Percentiles rank a stretch among this genome's conserved stretches.
Conservation (phyloP, 2,329 filamentous ascomycete species). For the Hymenoscyphus occultus region DNA sequence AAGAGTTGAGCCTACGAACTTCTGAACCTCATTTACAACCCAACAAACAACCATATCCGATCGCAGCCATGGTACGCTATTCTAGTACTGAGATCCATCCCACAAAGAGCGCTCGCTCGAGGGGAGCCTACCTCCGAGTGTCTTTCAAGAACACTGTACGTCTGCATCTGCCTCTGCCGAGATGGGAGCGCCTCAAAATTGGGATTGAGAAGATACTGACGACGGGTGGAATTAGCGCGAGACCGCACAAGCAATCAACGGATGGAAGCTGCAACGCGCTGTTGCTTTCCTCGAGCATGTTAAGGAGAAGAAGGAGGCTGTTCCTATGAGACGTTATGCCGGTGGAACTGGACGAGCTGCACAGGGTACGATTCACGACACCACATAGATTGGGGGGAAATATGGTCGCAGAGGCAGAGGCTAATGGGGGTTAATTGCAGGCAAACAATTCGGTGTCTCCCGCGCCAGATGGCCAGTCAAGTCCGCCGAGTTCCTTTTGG, state of each 20-base stretch:
- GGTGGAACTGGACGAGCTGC: slow-evolving; percentile 93
- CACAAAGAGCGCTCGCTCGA: slow-evolving; percentile 93
- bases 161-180: not conserved
- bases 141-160: slow-evolving; percentile 95
- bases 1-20: not conserved
- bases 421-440: slow-evolving; percentile 47
- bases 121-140: slow-evolving; percentile 97
- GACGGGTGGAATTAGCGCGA: slow-evolving; percentile 55
- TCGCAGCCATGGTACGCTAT: slow-evolving; percentile 65
- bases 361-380: slow-evolving; percentile 72
- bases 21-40: not conserved
- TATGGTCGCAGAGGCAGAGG: slow-evolving; percentile 1
- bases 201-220: not conserved
- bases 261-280: slow-evolving; percentile 94
- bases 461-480: slow-evolving; percentile 99
- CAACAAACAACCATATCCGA: not conserved
- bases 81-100: slow-evolving; percentile 82
- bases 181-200: not conserved
- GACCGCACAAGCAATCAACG: slow-evolving; percentile 98
- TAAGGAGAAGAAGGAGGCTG: slow-evolving; percentile 92
- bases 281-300: slow-evolving; percentile 98
- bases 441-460: slow-evolving; percentile 98
- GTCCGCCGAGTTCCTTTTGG: slow-evolving; percentile 97
- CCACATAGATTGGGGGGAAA: not conserved
- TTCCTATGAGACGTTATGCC: slow-evolving; percentile 97